A percentile compares a stretch with the other conserved stretches of the same genome.
Conservation (phyloP, 1,284 basidiomycete genomes). For the Vanrija humicola region DNA sequence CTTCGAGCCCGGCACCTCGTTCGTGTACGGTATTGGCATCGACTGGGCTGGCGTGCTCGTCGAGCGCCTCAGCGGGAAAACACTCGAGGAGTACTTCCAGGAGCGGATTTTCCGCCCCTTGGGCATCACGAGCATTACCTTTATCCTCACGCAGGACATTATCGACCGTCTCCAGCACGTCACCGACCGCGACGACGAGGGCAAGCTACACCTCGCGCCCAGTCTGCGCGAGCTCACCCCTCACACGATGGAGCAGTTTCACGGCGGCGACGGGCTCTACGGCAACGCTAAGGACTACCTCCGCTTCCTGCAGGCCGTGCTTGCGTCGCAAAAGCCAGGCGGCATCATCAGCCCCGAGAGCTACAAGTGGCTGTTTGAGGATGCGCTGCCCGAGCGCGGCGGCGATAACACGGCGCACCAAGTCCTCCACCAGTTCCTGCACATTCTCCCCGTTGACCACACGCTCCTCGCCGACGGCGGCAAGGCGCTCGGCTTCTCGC, state of each 20-base stretch:
- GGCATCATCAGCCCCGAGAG: constrained; percentile 20
- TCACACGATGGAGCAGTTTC: constrained; percentile 6
- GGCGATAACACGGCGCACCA: constrained; percentile 6
- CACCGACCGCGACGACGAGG: constrained; percentile 10
- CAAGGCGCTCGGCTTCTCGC: constrained; percentile 6
- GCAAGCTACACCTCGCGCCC: constrained; percentile 10
- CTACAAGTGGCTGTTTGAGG: constrained; percentile 25
- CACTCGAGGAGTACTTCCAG: constrained; percentile 19
- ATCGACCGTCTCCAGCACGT: constrained; percentile 15
- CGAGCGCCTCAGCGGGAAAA: constrained; percentile 13
- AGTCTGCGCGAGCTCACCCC: constrained; percentile 1
- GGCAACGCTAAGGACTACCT: constrained; percentile 36
- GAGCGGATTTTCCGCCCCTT: constrained; percentile 23
- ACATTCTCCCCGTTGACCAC: not conserved
- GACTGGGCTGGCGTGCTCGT: constrained; percentile 30
- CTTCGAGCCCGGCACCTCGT: constrained; percentile 32
- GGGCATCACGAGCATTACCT: constrained; percentile 21
- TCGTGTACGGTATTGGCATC: constrained; percentile 24
- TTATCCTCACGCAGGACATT: constrained; percentile 23
- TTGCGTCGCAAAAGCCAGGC: constrained; percentile 3
- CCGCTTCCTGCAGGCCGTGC: constrained; percentile 18
- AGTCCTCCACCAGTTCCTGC: constrained; percentile 8
- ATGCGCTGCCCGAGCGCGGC: constrained; percentile 14
- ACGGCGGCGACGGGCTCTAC: constrained; percentile 35
- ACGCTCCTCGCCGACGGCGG: constrained; percentile 6